Evolutionary conservation across 768 basidiomycete genomes (phyloP), one percentile per base, ranked within the genome.

Genomic region (Rhodotorula diobovata): DNA sequence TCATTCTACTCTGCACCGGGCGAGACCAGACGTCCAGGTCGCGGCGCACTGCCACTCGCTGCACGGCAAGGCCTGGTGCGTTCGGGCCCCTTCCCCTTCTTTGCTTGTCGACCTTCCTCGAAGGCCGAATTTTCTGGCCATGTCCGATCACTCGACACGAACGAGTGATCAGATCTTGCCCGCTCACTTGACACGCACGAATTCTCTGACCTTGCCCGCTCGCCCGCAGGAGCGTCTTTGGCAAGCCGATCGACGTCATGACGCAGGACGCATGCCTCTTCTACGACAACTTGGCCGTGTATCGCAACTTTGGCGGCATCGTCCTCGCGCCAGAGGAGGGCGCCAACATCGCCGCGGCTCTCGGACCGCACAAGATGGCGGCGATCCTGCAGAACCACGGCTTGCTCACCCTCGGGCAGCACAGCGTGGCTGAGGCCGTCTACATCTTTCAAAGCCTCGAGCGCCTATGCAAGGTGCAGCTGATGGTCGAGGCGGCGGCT

Each of bases 341-440:
- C 10, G 66, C 67, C 39, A 68, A 77, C 66, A 77, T 77, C 21
- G 76, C 76, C 4, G 46, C 35, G 21, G 68, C 71, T 14, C 59
- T 77, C 3, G 76, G 76, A 0, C 68, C 76, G 18, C 68, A 76
- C 45, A 60, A 46, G 61, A 70, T 45, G 56, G 56, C 65, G 12
- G 66, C 62, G 45, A 77, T 77, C 51, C 53, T 77, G 1, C 76
- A 77, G 68, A 76, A 76, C 58, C 75, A 76, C 55, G 75, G 75
- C 20, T 48, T 76, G 0, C 59, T 76, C 15, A 74, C 75, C 0
- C 60, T 70, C 50, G 76, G 76, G 7, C 12, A 54, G 25, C 25
- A 50, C 41, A 76, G 72, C 0, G 70, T 76, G n/a, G 76, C 70
- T 61, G 76, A 77, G 25, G 55, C 55, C 15, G 63, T 46, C 7